Percentiles rank a stretch among this genome's conserved stretches.
phyloP scores from a whole-genome alignment of 805 yeast genomes.

The Ogataea pilisensis region DNA sequence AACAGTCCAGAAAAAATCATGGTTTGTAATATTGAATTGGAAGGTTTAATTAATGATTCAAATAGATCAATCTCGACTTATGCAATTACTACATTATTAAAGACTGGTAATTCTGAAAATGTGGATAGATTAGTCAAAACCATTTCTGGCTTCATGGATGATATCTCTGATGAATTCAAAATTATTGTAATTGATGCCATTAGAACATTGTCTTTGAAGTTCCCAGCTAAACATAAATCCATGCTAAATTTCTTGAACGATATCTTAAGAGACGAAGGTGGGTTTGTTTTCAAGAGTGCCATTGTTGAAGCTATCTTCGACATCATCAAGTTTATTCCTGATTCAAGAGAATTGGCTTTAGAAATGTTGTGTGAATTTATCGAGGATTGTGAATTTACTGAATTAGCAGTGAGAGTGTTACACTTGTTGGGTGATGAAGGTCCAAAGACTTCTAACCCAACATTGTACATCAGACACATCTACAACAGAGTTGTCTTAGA shows the following conservation, averaged over 20 bases:
- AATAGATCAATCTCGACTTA: conserved; percentile 93
- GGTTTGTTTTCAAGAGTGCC: conserved; percentile 75
- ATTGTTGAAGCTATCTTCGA: conserved; percentile 93
- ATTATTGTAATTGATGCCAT: conserved; percentile 93
- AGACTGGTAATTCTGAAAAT: conserved; percentile 86
- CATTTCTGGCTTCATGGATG: conserved; percentile 84
- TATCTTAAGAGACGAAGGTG: conserved; percentile 86
- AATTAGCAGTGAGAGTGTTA: conserved; percentile 86
- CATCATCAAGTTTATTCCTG: conserved; percentile 81
- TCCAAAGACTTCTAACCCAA: conserved; percentile 79
- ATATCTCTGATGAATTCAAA: conserved; percentile 93
- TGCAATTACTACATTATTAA: conserved; percentile 92
- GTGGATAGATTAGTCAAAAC: conserved; percentile 88
- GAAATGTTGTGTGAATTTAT: conserved; percentile 93
- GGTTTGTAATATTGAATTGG: conserved; percentile 80
- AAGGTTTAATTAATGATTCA: conserved; percentile 78
- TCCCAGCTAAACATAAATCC: conserved; percentile 84
- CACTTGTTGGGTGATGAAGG: conserved; percentile 94
- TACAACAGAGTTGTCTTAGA: conserved; percentile 96
- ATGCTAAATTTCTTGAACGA: conserved; percentile 80
- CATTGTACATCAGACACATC: conserved; percentile 89
- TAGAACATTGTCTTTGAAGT: conserved; percentile 84
- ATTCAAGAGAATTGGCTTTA: conserved; percentile 75
- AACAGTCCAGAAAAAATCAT: conserved; percentile 74
- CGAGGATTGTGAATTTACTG: conserved; percentile 97